Base-by-base conservation (phyloP, 83 land plant species). In the Larix sibirica region DNA sequence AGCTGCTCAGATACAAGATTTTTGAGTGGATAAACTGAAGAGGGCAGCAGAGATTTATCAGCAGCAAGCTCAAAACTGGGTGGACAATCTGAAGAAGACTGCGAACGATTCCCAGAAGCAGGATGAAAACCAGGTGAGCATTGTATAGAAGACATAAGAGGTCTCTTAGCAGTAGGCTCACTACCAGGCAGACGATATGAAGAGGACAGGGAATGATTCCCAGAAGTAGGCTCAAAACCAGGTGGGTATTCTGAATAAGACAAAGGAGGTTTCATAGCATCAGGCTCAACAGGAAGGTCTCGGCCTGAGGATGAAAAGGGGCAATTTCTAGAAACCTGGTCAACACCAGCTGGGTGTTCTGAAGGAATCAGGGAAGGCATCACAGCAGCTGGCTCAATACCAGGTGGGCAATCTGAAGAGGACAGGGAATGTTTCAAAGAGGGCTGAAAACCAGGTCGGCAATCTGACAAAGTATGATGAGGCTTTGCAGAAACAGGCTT, bases 241-340 rank as follows among this genome's bases (percentile, higher is more conserved):
- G 79, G 79, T 24, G 60, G 28, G 60, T 31, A 50, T 50, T 76
- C 79, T n/a, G 79, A 76, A 47, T 58, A 50, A 23, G 61, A 54
- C 44, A 23, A 16, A 3, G 23, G 23, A 50, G 79, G 31, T 23
- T 24, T 54, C 60, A 2, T 10, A 24, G 26, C 60, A 76, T 28
- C 28, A 54, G 60, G 33, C 61, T 54, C 79, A 21, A 54, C 33
- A 76, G 33, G 20, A 26, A 76, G 60, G 61, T 24, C 36, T 33
- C 16, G 26, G 17, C 56, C 78, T 75, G 78, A 28, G 24, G 78
- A 75, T 8, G 28, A 33, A 21, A 50, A 24, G 7, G 26, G 14
- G 14, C 18, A 31, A 28, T 50, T 50, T 31, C 13, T 36, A 24
- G 60, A 40, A 20, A 21, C 9, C 2, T 9, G 31, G 14, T 75